Evolutionary conservation across 257 asterid genomes (phyloP), one percentile per base, ranked within the genome.

Genomic region (Solanum stenotomum): DNA sequence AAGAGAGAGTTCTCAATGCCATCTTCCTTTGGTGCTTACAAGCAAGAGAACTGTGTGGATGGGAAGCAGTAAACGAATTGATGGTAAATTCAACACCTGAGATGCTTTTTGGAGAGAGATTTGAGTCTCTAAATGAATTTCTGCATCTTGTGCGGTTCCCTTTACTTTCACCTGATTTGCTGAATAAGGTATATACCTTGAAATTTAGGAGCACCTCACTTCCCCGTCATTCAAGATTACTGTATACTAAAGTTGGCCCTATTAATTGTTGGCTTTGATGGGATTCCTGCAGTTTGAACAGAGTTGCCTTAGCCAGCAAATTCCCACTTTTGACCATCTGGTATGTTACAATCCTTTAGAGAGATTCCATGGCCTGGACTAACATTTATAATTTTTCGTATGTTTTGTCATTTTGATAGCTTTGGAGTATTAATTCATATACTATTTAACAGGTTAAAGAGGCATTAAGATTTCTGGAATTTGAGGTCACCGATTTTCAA

Each of bases 1-100:
- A 97, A 91, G 99, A 97, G 91, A 93, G 98, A 90, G 95, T 97
- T 89, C 95, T 97, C 79, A 95, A 92, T 91, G 98, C 99, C 87
- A 90, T 96, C 88, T 90, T 97, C 70, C 92, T 92, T 42, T 97
- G 99, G 98, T 93, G 95, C 87, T 89, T 93, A 88, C 91, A 94
- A 91, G 93, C 95, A 70, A 91, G 92, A 79, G 98, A 94, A 88
- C 86, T 92, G 89, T 85, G 76, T 87, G 94, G 95, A 88, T 96
- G 99, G 98, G 97, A 96, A 75, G 90, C 84, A 87, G 90, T 93
- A 23, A 96, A 96, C 76, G 92, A 93, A 78, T 92, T 92, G 92
- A 49, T 96, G 92, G 76, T 67, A 33, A 92, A 86, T 89, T 90
- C 92, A 44, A 85, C 94, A 4, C 96, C 99, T 2, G 93, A 92